Evolutionary conservation across 176 grass and related monocot genomes (phyloP).

Genomic region (Cenchrus americanus): DNA sequence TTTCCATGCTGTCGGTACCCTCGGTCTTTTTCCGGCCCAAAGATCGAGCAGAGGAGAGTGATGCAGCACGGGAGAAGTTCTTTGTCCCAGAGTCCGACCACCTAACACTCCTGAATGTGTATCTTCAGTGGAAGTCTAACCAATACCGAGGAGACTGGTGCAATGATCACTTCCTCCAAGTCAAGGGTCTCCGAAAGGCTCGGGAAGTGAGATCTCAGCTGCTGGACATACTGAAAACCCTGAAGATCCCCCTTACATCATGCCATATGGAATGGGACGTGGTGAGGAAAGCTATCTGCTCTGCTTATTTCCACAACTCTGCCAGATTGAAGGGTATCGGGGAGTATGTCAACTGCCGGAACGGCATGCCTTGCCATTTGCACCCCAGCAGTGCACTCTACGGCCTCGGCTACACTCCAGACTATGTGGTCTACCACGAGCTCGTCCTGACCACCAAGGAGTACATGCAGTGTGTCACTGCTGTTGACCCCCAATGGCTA

Average conservation of each 20-base stretch:
- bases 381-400: constrained; percentile 95
- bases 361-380: constrained; percentile 95
- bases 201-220: constrained; percentile 92
- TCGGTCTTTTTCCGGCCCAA: constrained; percentile 99
- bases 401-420: constrained; percentile 84
- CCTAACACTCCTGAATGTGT: constrained; percentile 89
- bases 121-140: constrained; percentile 94
- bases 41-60: constrained; percentile 92
- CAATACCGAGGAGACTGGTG: constrained; percentile 97
- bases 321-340: constrained; percentile 90
- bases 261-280: constrained; percentile 93
- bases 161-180: constrained; percentile 95
- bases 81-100: constrained; percentile 99
- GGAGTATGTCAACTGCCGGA: constrained; percentile 94
- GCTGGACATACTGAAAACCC: constrained; percentile 86
- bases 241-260: constrained; percentile 86
- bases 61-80: constrained; percentile 96
- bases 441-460: constrained; percentile 94
- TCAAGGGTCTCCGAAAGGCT: constrained; percentile 93
- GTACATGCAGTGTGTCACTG: constrained; percentile 98
- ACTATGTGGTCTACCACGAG: constrained; percentile 91
- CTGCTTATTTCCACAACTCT: constrained; percentile 92
- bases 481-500: constrained; percentile 92
- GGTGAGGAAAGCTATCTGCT: constrained; percentile 91
- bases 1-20: constrained; percentile 99